Conservation (phyloP, 805 yeast species). For the Vanderwaltozyma yarrowii region DNA sequence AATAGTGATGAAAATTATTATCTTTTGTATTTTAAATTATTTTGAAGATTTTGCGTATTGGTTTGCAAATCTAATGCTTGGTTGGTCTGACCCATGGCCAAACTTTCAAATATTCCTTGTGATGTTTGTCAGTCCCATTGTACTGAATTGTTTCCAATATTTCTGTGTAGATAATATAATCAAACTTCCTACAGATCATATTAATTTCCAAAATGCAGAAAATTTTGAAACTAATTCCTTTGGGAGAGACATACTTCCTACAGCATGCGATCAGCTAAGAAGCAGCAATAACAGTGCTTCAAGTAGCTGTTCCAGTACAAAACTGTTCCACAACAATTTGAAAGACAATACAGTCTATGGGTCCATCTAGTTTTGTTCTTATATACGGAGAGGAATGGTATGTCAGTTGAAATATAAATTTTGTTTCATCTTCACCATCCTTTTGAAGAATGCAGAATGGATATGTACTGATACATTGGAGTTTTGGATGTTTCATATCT, state of each 20-base stretch:
- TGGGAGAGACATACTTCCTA: neutral
- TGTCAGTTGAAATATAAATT: too few relatives aligned
- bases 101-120: constrained; percentile 79
- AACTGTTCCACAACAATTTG: neutral
- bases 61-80: constrained; percentile 62
- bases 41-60: constrained; percentile 64
- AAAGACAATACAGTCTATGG: neutral
- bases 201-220: constrained; percentile 18
- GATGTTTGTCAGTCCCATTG: constrained; percentile 68
- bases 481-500: too few relatives aligned
- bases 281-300: neutral
- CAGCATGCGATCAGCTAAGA: neutral
- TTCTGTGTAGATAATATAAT: constrained; percentile 65
- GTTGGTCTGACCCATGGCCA: constrained; percentile 79
- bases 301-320: neutral
- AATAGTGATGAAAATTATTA: constrained; percentile 49
- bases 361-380: neutral
- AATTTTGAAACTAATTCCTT: constrained; percentile 22
- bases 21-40: constrained; percentile 47
- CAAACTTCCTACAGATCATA: constrained; percentile 36
- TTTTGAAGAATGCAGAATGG: too few relatives aligned
- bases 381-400: too few relatives aligned
- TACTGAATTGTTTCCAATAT: constrained; percentile 66
- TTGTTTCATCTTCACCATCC: too few relatives aligned
- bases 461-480: too few relatives aligned